phyloP scores from a whole-genome alignment of 2,329 filamentous ascomycete species.

The Penicillium paneum region DNA sequence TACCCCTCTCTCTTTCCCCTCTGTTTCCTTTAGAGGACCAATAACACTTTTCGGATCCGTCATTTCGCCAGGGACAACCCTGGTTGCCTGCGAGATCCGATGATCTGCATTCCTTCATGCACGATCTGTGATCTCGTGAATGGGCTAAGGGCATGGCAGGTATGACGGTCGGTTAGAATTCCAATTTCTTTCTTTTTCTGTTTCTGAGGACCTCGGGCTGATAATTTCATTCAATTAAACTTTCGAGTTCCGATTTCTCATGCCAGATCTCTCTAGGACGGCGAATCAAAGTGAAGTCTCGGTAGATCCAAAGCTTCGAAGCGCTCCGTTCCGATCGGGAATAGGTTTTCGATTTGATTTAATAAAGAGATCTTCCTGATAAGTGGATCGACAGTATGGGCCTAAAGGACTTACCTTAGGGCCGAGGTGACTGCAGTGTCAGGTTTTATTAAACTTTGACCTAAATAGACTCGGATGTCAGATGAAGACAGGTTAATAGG shows the following conservation, averaged over 20 bases:
- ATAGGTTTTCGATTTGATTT: neutral
- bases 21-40: conserved; percentile 2
- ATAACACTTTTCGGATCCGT: conserved; percentile 2
- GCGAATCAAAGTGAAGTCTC: neutral
- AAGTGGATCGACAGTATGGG: conserved; percentile 8
- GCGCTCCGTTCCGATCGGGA: neutral
- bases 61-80: conserved; percentile 2
- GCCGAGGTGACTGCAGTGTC: conserved; percentile 8
- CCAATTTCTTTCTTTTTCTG: neutral
- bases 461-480: conserved; percentile 4
- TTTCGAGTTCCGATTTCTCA: neutral
- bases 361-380: neutral
- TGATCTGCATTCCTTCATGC: conserved; percentile 25
- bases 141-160: conserved; percentile 2
- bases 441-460: neutral
- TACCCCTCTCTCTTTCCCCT: neutral
- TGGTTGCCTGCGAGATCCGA: conserved; percentile 19
- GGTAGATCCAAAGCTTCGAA: neutral
- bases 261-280: neutral
- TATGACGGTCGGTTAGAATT: conserved; percentile 15
- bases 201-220: neutral
- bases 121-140: conserved; percentile 22
- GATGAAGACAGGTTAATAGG: neutral
- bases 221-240: neutral
- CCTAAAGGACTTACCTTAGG: conserved; percentile 2